A percentile compares a stretch with the other conserved stretches of the same genome.
phyloP scores from a whole-genome alignment of 2,329 filamentous ascomycete species.

The Ceratocystis colombiana region DNA sequence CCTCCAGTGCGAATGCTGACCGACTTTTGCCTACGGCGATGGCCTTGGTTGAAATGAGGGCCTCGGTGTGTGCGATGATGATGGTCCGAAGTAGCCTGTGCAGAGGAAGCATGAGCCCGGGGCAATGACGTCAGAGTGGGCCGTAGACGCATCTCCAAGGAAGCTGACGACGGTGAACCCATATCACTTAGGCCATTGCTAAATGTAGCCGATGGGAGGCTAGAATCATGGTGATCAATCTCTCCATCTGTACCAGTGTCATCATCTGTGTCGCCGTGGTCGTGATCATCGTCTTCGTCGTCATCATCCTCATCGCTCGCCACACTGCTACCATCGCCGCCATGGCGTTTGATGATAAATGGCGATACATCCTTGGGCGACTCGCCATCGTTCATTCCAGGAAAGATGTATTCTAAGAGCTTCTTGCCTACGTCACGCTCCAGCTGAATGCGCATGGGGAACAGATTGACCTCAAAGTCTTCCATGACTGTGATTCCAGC shows the following conservation, averaged over 20 bases:
- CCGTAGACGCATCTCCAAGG: conserved; percentile 64
- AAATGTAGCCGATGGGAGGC: conserved; percentile 26
- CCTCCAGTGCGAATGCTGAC: conserved; percentile 38
- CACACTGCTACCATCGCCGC: conserved; percentile 21
- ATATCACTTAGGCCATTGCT: conserved; percentile 31
- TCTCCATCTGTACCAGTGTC: conserved; percentile 19
- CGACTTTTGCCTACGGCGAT: conserved; percentile 35
- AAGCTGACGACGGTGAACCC: conserved; percentile 29
- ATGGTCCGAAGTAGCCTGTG: conserved; percentile 15
- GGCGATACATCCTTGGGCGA: conserved; percentile 51
- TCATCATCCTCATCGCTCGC: conserved; percentile 31
- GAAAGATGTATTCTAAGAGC: conserved; percentile 96
- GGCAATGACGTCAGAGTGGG: conserved; percentile 58
- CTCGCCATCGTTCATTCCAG: conserved; percentile 55
- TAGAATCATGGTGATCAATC: conserved; percentile 27
- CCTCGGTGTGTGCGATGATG: conserved; percentile 10
- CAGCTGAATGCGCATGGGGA: conserved; percentile 86
- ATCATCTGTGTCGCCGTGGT: conserved; percentile 30
- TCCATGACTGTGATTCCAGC: conserved; percentile 96
- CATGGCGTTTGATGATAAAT: conserved; percentile 43
- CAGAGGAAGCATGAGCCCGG: conserved; percentile 10
- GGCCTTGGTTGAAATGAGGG: conserved; percentile 9
- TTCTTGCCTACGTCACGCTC: conserved; percentile 87
- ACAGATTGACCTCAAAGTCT: conserved; percentile 87
- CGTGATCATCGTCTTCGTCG: conserved; percentile 42